These are phyloP conservation scores for Macrolepiota dolichaula DNA, from an alignment of 768 basidiomycete species.

Conservation along the genomic window DNA sequence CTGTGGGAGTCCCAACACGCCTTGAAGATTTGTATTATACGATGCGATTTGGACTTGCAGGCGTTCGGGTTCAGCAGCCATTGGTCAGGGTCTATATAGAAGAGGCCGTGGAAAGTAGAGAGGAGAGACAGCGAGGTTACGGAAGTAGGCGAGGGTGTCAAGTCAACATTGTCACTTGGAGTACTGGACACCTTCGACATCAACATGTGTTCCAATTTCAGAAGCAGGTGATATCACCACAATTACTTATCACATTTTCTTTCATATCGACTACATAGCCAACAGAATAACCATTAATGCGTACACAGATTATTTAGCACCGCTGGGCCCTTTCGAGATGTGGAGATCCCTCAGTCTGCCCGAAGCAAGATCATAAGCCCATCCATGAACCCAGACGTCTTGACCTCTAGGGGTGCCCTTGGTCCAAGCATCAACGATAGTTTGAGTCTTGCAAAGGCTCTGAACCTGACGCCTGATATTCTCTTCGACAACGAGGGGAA, in stretches of 20 bases:
- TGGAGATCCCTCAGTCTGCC: conserved; percentile 58
- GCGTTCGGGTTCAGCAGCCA: conserved; percentile 21
- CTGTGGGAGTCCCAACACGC: conserved; percentile 67
- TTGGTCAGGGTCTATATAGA: background rate
- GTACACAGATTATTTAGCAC: conserved; percentile 2
- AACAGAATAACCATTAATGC: background rate
- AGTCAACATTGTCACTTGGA: no score
- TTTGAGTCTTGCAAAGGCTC: conserved; percentile 43
- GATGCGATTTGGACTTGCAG: conserved; percentile 78
- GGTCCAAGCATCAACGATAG: conserved; percentile 47
- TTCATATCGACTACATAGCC: background rate
- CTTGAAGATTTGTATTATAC: conserved; percentile 91
- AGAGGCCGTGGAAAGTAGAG: background rate
- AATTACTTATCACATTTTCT: background rate
- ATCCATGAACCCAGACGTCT: conserved; percentile 62
- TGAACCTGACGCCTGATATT: conserved; percentile 57
- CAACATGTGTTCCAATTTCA: no score
- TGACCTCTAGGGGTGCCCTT: conserved; percentile 37
- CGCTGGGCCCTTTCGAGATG: conserved; percentile 37
- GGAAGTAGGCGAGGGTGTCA: background rate
- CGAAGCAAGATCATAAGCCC: conserved; percentile 63
- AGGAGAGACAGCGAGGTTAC: background rate
- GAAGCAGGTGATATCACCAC: background rate
- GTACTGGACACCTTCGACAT: no score
- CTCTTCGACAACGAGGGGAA: conserved; percentile 50